Evolutionary conservation across 2,329 filamentous ascomycete genomes (phyloP), one percentile per base, ranked within the genome.

Genomic region (Sarocladium brachiariae): DNA sequence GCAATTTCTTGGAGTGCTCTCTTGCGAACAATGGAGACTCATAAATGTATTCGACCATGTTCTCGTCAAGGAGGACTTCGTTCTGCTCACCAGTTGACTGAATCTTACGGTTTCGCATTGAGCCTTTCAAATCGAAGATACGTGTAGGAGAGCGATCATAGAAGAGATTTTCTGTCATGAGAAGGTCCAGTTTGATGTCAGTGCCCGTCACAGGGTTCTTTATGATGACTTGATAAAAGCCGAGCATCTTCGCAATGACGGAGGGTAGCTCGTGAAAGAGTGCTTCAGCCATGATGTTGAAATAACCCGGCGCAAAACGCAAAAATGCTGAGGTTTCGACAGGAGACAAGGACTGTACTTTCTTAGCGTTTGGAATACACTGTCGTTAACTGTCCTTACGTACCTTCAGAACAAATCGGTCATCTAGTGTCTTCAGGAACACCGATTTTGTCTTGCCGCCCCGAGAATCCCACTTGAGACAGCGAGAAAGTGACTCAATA

Each of bases 41-140:
- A 61, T 96, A 99, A 56, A 99, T 97, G 65, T 95, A 97, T 65
- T 99, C 95, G 9, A 99, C 93, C 78, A 99, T 93, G 68, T 99
- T 99, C 64, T 99, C 95, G 62, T 99, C 93, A 1, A 99, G 77
- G 2, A 99, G 79, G 2, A 99, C 93, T 68, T 99, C 93, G 58
- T 97, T 93, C 56, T 92, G 87, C 68, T 97, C 89, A 49, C 93
- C 95, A 0, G 93, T 99, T 24, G 86, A 89, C 63, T 97, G 86
- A 41, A 97, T 96, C 65, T 96, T 96, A 61, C 93, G 89, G 69
- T 99, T 99, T 43, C 93, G 85, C 93, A 99, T 99, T 8, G 89
- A 96, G 2, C 93, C 93, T 65, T 99, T 99, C 54, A 99, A 80
- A 63, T 99, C 93, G 63, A 99, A 93, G 45, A 91, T 91, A 37